Conservation (phyloP, 495 filamentous ascomycete species). For the Sporormia fimetaria region DNA sequence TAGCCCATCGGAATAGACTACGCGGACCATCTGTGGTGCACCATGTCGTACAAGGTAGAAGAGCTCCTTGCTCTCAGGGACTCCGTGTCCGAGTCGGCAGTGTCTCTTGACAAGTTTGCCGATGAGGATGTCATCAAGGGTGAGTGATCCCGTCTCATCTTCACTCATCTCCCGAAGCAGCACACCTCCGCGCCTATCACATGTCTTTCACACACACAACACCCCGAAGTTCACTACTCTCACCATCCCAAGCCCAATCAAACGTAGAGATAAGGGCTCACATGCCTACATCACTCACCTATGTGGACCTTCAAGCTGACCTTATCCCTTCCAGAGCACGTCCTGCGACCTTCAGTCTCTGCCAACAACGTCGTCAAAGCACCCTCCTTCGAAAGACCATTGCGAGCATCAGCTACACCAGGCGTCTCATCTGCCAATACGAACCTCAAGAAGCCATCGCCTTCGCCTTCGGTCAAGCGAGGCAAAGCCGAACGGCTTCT, state of each 20-base stretch:
- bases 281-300: neutral
- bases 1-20: neutral
- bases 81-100: slow-evolving; percentile 28
- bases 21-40: neutral
- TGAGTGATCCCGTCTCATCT: slow-evolving; percentile 14
- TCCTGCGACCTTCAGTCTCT: slow-evolving; percentile 24
- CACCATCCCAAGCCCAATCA: slow-evolving; percentile 1
- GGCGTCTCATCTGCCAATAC: slow-evolving; percentile 1
- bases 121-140: slow-evolving; percentile 62
- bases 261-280: neutral
- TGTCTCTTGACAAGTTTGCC: slow-evolving; percentile 48
- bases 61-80: slow-evolving; percentile 29
- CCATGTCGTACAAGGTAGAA: slow-evolving; percentile 27
- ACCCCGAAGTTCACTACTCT: neutral
- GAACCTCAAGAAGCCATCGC: slow-evolving; percentile 27
- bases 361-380: slow-evolving; percentile 5
- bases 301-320: no score
- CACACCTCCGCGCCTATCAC: neutral
- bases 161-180: neutral
- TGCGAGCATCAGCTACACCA: slow-evolving; percentile 2
- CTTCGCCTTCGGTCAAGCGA: slow-evolving; percentile 33
- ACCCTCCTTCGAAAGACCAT: neutral
- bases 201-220: neutral
- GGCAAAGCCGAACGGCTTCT: slow-evolving; percentile 38
- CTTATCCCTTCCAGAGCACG: slow-evolving; percentile 21